Evolutionary conservation across 2,329 filamentous ascomycete genomes (phyloP).

Genomic region (Trichoderma lentiforme): DNA sequence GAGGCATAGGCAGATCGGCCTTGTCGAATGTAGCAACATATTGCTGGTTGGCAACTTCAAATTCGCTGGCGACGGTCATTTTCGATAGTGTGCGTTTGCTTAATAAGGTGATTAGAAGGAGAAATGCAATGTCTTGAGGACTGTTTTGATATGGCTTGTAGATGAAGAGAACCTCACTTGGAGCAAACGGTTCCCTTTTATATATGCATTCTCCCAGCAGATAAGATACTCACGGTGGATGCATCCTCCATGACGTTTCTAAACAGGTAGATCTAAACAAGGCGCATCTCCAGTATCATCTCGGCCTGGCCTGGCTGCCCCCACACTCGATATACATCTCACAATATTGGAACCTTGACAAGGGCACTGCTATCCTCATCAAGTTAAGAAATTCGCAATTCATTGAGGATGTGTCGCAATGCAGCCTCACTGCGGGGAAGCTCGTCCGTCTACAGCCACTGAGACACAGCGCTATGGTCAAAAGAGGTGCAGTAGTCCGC

Average conservation of each 20-base stretch:
- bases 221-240: not conserved
- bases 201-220: not conserved
- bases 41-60: slow-evolving; percentile 40
- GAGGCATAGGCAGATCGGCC: slow-evolving; percentile 63
- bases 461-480: not conserved
- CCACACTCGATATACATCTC: not conserved
- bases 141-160: not conserved
- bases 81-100: not conserved
- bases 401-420: not conserved
- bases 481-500: not conserved
- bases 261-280: not conserved
- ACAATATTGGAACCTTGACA: not conserved
- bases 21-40: slow-evolving; percentile 66
- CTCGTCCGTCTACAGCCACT: not conserved
- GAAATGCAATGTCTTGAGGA: not conserved
- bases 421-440: not conserved
- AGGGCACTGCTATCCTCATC: not conserved
- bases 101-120: not conserved
- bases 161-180: not conserved
- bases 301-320: not conserved
- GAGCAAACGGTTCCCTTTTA: not conserved
- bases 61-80: slow-evolving; percentile 26
- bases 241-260: not conserved
- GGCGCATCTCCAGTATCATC: slow-evolving; percentile 4
- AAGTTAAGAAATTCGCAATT: slow-evolving; percentile 2